These are phyloP conservation scores for Candida taoyuanica DNA, from an alignment of 805 yeast species.

Conservation along the genomic window DNA sequence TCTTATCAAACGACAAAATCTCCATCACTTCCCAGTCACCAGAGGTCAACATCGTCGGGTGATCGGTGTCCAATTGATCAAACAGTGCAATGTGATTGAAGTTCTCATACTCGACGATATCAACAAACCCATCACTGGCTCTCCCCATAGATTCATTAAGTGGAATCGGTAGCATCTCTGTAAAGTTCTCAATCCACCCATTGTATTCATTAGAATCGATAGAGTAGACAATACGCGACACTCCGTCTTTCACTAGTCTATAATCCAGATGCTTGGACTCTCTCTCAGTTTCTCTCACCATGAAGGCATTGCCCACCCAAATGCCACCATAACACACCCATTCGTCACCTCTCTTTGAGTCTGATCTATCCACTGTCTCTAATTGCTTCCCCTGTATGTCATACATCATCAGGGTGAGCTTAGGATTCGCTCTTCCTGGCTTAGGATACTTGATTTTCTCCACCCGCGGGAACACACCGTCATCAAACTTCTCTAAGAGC, in stretches of 20 bases:
- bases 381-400: slow-evolving; percentile 28
- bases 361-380: slow-evolving; percentile 19
- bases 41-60: slow-evolving; percentile 38
- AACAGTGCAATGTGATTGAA: slow-evolving; percentile 64
- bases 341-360: slow-evolving; percentile 36
- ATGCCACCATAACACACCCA: slow-evolving; percentile 55
- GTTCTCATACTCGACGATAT: slow-evolving; percentile 48
- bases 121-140: slow-evolving; percentile 52
- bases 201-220: slow-evolving; percentile 38
- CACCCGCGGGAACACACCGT: slow-evolving; percentile 42
- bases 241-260: slow-evolving; percentile 33
- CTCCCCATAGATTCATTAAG: slow-evolving; percentile 29
- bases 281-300: slow-evolving; percentile 61
- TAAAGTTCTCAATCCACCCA: slow-evolving; percentile 58
- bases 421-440: slow-evolving; percentile 64
- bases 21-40: slow-evolving; percentile 52
- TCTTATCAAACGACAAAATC: slow-evolving; percentile 42
- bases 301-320: slow-evolving; percentile 51
- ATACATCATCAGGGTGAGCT: slow-evolving; percentile 42
- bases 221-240: slow-evolving; percentile 37
- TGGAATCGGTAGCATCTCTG: slow-evolving; percentile 37
- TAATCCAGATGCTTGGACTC: slow-evolving; percentile 52
- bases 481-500: slow-evolving; percentile 46
- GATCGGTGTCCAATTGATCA: slow-evolving; percentile 35
- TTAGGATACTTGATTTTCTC: slow-evolving; percentile 60